Evolutionary conservation across 2,329 filamentous ascomycete species (phyloP), one percentile per base, ranked within the genome.

Genomic region (Arthrobotrys conoides): DNA sequence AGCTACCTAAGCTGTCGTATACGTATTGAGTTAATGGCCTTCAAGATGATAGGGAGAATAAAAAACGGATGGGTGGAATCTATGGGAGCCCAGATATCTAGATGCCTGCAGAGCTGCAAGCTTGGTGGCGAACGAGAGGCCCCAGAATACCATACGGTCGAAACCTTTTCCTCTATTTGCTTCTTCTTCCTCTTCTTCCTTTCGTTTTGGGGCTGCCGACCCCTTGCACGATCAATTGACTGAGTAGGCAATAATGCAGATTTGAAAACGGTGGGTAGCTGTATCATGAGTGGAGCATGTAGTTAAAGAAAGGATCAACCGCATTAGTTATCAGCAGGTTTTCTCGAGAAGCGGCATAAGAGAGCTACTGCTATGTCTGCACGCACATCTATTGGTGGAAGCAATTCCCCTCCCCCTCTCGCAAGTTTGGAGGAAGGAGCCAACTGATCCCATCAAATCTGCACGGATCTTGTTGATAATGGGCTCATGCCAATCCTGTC

Each of bases 401-500:
- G 14, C 36, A 61, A 61, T 27, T n/a, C 57, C 57, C 6, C 38
- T 44, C 36, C 57, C 3, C 44, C 18, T 61, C 36, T 20, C 57
- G 57, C 57, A 20, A 36, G 36, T 18, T 61, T 61, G 57, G 24
- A 36, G 57, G 57, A 61, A 59, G 20, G 5, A 30, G 27, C 27
- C 27, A 3, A 6, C 27, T 3, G 27, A n/a, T 20, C 8, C 16
- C 14, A n/a, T 57, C 36, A 9, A 61, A 22, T 18, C 55, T 44
- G 55, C 33, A 61, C 18, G 20, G 18, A 18, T 38, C 33, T 36
- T 18, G 27, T 41, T 61, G 57, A 61, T 61, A 27, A 36, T 44
- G 30, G 10, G 38, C 36, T 63, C 8, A 57, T 71, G 68, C 68
- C 30, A 64, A 65, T 64, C 68, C 57, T 63, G 67, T 61, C 41